These are phyloP conservation scores for Marasmius oreades DNA, from an alignment of 1,284 basidiomycete genomes.

Conservation along the genomic window DNA sequence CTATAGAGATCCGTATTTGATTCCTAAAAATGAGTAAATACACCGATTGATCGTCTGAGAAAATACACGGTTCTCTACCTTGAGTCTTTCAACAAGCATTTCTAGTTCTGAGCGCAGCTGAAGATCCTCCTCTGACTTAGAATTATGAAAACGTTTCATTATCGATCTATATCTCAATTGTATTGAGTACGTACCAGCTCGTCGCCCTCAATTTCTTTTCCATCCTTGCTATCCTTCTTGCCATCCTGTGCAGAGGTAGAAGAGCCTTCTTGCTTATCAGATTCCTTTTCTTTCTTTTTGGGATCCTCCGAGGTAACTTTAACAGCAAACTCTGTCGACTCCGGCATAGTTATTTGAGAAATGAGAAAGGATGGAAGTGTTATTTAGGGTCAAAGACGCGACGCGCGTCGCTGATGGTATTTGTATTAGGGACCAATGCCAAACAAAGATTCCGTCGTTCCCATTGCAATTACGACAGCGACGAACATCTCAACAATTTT, in stretches of 20 bases:
- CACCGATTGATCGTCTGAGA: slow-evolving; percentile 90
- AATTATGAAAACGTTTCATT: slow-evolving; percentile 8
- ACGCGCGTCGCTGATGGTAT: slow-evolving; percentile 18
- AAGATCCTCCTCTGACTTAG: slow-evolving; percentile 90
- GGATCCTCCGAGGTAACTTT: slow-evolving; percentile 69
- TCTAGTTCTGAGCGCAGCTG: slow-evolving; percentile 95
- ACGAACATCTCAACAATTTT: too few relatives aligned
- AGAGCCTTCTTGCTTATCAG: slow-evolving; percentile 36
- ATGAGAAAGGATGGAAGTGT: background rate
- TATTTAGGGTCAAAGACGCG: slow-evolving; percentile 12
- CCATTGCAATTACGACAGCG: too few relatives aligned
- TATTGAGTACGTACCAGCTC: slow-evolving; percentile 65
- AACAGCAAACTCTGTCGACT: slow-evolving; percentile 53
- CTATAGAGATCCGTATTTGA: slow-evolving; percentile 80
- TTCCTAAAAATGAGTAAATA: slow-evolving; percentile 66
- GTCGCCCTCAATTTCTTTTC: slow-evolving; percentile 73
- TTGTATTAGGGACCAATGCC: background rate
- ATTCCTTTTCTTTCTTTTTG: slow-evolving; percentile 59
- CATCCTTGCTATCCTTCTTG: slow-evolving; percentile 40
- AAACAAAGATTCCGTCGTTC: background rate
- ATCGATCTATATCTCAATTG: slow-evolving; percentile 14
- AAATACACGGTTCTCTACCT: slow-evolving; percentile 63
- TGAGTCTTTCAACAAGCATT: slow-evolving; percentile 94
- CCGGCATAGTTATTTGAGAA: slow-evolving; percentile 39
- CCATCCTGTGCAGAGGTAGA: too few relatives aligned